Evolutionary conservation across 2,329 filamentous ascomycete species (phyloP).

Genomic region (Trichophyton mentagrophytes): DNA sequence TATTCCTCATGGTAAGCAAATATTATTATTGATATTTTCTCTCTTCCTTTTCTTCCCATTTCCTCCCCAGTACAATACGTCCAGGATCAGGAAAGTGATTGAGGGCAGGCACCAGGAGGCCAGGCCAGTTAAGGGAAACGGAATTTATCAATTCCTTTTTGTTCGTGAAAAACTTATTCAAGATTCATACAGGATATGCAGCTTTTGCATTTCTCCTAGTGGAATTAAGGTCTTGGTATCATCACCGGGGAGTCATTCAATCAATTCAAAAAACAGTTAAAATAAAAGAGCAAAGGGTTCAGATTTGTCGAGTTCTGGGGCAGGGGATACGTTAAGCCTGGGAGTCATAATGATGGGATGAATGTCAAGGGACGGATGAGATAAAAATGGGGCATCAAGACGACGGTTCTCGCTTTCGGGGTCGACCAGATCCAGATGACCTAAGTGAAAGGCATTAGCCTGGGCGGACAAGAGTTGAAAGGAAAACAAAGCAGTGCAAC

Average conservation of each 20-base stretch:
- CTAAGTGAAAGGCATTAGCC: slow-evolving; percentile 15
- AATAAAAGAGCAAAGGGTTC: not conserved
- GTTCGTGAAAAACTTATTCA: not conserved
- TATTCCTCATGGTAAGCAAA: not conserved
- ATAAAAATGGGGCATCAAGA: not conserved
- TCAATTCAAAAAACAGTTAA: not conserved
- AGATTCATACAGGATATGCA: not conserved
- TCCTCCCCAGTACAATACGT: not conserved
- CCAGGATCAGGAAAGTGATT: not conserved
- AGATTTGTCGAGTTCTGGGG: not conserved
- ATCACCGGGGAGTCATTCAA: not conserved
- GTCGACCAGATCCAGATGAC: slow-evolving; percentile 29
- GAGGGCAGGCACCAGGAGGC: not conserved
- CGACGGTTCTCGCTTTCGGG: slow-evolving; percentile 23
- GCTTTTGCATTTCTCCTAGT: not conserved
- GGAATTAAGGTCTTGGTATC: slow-evolving; percentile 1
- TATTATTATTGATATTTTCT: not conserved
- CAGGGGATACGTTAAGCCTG: not conserved
- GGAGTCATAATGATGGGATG: not conserved
- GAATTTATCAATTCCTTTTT: not conserved
- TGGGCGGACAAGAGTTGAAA: not conserved
- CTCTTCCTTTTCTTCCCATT: not conserved
- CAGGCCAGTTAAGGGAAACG: not conserved
- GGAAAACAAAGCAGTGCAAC: slow-evolving; percentile 24
- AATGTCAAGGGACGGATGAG: not conserved